Evolutionary conservation across 768 basidiomycete genomes (phyloP), one percentile per base, ranked within the genome.

Genomic region (Lenzites betulinus): DNA sequence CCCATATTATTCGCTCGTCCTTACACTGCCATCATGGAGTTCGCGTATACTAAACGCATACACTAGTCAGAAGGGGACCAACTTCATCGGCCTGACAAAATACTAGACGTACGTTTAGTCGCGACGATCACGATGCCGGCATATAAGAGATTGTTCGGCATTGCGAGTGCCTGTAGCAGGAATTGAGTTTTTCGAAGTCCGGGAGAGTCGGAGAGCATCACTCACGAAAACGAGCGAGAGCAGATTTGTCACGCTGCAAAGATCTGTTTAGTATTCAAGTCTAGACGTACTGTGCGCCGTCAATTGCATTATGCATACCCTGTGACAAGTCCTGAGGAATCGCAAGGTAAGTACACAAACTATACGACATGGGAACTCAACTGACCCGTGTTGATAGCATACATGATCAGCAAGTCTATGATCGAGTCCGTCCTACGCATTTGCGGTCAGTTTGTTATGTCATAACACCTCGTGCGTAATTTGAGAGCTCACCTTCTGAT

Each of bases 111-210:
- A 62, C 60, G 42, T 20, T 62, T 62, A 12, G 60, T 56, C 12
- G 54, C 54, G 6, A 62, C 54, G 49, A 62, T 56, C 18, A 44
- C 54, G 18, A 57, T 47, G 9, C 46, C 60, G 15, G 28, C 54
- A 26, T 62, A 62, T 35, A 62, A 56, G 23, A 62, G 43, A 25
- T 62, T 62, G 35, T 62, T 12, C 22, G 60, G 60, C 60, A 62
- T 62, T 11, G 41, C 54, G 4, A 62, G 20, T 8, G 60, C 60
- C 60, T 62, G 26, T 3, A 22, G 22, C 5, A 22, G 5, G 22
- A 25, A 4, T 13, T 39, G 20, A 51, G 51, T 38, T 9, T 18
- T 9, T 11, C 18, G 26, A 20, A 16, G 49, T 23, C 33, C 30
- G 35, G n/a, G 30, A 41, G 41, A 30, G 28, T 3, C 6, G 18